Base-by-base conservation (phyloP, 192 early-diverging fungal species). In the Backusella westeae region DNA sequence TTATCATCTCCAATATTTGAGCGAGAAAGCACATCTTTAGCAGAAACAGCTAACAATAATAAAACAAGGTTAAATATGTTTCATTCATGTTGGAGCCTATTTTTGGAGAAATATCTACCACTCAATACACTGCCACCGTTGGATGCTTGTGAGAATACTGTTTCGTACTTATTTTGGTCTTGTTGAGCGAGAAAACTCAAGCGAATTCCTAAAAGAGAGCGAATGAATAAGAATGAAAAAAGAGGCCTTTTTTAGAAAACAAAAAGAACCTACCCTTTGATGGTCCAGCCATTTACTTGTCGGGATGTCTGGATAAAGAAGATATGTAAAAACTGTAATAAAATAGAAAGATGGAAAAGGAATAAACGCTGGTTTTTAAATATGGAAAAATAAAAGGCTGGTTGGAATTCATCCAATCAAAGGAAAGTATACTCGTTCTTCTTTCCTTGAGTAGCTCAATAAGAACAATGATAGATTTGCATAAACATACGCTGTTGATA, bases 101-200 rank as follows among this genome's bases (percentile, higher is more conserved):
- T n/a, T 6, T 15, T 53, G 52, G 32, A 32, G 32, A 39, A 0
- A 46, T 73, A 59, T 56, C 34, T 80, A 83, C 82, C 82, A 65
- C 70, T 75, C 19, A 83, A 44, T 23, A 39, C 68, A n/a, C 14
- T 67, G 29, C 26, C 66, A 1, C 71, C 82, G 6, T 67, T 32
- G 17, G 71, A 39, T 21, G 71, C 73, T 66, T 76, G 72, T 8
- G 67, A 29, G 70, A 81, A 85, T 1, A 85, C 67, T 19, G 75
- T 36, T 70, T 85, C 84, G 44, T 84, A 85, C 63, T 75, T 81
- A 14, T 56, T 42, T 71, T 85, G 84, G 75, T 85, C 84, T 19
- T 71, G 41, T 17, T 71, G 77, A 29, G 80, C 75, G 26, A 85
- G 76, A 66, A 85, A 85, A 34, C 83, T 79, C 53, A 85, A 67